Evolutionary conservation across 257 asterid species (phyloP), one percentile per base, ranked within the genome.

Genomic region (Echites panduratus): DNA sequence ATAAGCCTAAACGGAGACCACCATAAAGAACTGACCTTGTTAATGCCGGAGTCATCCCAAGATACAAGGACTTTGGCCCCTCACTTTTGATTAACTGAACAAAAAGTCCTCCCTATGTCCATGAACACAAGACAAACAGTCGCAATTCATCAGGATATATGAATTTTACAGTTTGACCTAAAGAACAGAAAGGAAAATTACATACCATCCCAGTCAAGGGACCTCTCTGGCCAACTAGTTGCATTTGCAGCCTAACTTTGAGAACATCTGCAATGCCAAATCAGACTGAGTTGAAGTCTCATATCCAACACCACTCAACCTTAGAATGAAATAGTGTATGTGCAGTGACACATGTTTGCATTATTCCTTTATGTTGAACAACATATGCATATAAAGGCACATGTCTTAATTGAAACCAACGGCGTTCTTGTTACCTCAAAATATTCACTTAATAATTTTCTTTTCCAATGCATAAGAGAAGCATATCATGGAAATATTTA

Each of bases 1-100:
- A 94, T 83, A 94, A 91, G 81, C 99, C 97, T 91, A 94, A 87
- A 85, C 99, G 98, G 82, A 94, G 99, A 87, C 99, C 99, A 78
- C 99, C 99, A 76, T 94, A 94, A 82, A 94, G 88, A 91, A 94
- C 95, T 94, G 99, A 94, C 99, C 99, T 94, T 77, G 78, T 91
- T 86, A 94, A 78, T 70, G 98, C 91, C 75, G 99, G 98, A 56
- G 92, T 82, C 79, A 91, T 74, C 78, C 99, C 99, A 81, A 87
- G 79, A 81, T 94, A 94, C 89, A 94, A 87, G 80, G 95, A 88
- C 81, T 85, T 84, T 19, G 81, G 73, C 53, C 99, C 99, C 85
- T 94, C 98, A 63, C 66, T 80, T 84, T 87, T 87, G 57, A 87
- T 90, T 59, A 88, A 77, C 70, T 85, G 95, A 87, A 85, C 82